Conservation (phyloP, 192 early-diverging fungal genomes). For the Chytriomyces sp. region DNA sequence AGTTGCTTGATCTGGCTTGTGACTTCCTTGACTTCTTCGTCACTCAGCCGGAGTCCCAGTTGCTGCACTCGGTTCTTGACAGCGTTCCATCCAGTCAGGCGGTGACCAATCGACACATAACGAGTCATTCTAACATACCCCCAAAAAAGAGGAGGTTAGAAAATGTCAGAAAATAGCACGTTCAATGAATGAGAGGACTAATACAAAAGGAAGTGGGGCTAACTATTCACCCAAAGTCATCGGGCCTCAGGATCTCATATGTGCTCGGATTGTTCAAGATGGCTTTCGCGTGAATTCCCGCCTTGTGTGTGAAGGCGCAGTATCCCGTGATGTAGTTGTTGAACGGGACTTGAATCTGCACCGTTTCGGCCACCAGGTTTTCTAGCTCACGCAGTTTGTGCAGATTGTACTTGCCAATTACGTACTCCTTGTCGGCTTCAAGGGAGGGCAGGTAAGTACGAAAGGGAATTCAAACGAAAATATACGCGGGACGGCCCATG, state of each 20-base stretch:
- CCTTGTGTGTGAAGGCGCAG: constrained; percentile 98
- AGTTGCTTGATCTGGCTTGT: constrained; percentile 92
- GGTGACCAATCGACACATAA: constrained; percentile 95
- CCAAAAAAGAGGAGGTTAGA: background rate
- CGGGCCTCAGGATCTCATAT: constrained; percentile 95
- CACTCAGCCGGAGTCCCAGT: constrained; percentile 77
- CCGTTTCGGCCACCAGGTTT: constrained; percentile 92
- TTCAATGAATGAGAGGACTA: background rate
- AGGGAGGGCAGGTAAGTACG: background rate
- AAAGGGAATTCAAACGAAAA: too few relatives aligned
- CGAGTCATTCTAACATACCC: constrained; percentile 73
- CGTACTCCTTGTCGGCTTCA: constrained; percentile 80
- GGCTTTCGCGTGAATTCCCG: constrained; percentile 98
- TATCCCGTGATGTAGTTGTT: constrained; percentile 99
- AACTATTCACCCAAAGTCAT: constrained; percentile 82
- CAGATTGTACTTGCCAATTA: constrained; percentile 91
- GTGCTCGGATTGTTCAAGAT: constrained; percentile 98
- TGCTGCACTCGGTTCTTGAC: constrained; percentile 98
- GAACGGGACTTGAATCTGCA: constrained; percentile 94
- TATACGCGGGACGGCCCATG: too few relatives aligned
- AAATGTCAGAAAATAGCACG: background rate
- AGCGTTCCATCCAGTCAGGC: constrained; percentile 97
- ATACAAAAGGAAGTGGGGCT: too few relatives aligned
- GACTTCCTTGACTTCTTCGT: constrained; percentile 86
- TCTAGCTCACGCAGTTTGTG: constrained; percentile 90